Percentiles rank a stretch among this genome's conserved stretches.
Evolutionary conservation across 352 stramenopile genomes (phyloP).

Genomic region (Globisporangium radiosum): DNA sequence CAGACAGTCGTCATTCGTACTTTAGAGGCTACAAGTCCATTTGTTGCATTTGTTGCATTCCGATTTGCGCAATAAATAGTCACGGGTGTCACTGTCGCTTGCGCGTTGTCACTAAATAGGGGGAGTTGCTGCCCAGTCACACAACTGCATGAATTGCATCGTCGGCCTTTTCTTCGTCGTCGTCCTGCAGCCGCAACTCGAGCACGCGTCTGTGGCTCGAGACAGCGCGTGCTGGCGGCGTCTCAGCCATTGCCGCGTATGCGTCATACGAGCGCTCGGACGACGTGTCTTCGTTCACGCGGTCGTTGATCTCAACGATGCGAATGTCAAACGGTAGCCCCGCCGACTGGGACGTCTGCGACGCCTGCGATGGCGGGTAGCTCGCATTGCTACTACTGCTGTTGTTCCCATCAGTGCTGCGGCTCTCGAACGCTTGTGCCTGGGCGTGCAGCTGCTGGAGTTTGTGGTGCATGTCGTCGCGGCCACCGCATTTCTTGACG

Average conservation of each 20-base stretch:
- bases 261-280: conserved; percentile 10
- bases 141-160: conserved; percentile 5
- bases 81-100: neutral
- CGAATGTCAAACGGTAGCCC: conserved; percentile 37
- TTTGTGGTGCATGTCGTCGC: conserved; percentile 44
- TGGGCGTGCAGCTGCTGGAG: conserved; percentile 34
- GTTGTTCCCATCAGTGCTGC: conserved; percentile 9
- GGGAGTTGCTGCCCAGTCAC: neutral
- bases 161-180: conserved; percentile 14
- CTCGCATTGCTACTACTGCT: conserved; percentile 14
- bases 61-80: conserved; percentile 4
- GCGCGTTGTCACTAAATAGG: neutral
- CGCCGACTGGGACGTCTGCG: neutral
- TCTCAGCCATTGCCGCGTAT: conserved; percentile 9
- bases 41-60: neutral
- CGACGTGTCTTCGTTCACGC: conserved; percentile 18
- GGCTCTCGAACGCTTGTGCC: conserved; percentile 15
- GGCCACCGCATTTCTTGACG: conserved; percentile 29
- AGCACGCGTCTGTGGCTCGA: neutral
- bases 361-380: neutral
- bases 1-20: too few species aligned
- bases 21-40: neutral
- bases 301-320: conserved; percentile 36
- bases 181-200: conserved; percentile 8
- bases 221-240: neutral